Base-by-base conservation (phyloP, 805 yeast species). In the Kuraishia ogatae region DNA sequence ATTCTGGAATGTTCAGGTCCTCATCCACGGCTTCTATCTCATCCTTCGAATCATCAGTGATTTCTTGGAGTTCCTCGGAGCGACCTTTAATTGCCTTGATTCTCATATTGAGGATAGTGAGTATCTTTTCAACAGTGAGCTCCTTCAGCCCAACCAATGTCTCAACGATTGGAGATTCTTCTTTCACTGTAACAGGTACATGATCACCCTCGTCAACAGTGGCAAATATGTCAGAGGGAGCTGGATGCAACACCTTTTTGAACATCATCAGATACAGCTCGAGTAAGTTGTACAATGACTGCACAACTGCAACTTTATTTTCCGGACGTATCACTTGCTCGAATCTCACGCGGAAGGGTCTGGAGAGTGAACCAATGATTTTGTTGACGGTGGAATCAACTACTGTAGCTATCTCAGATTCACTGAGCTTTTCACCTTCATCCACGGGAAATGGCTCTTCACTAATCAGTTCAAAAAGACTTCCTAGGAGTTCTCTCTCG, bases 1-100 rank as follows among this genome's bases (percentile, higher is more conserved):
- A 92, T 57, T 88, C 96, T 0, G 97, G 97, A 3, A 96, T 84
- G 57, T 85, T 80, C 22, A 88, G 71, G 57, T 89, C 89, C 28
- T 77, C 77, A 53, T 72, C 66, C 19, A 77, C 57, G 46, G 67
- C 66, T 55, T 73, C 63, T 62, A 69, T 17, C 63, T 70, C 64
- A 69, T 59, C 28, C 15, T n/a, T 35, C 11, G 26, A 23, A 17
- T 35, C 35, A 20, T 46, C 50, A 15, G 54, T 43, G 23, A n/a
- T 28, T 21, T 43, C 39, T 6, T 20, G 22, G 13, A 10, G 17
- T 17, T 35, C 43, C 43, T 35, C 43, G n/a, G 43, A 35, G n/a
- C 43, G 43, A 15, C 43, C 43, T 23, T 29, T 20, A 19, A 58
- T 51, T n/a, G 53, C 46, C 46, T 69, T 68, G 39, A 76, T 62